Evolutionary conservation across 78 protist species (phyloP), one percentile per base, ranked within the genome.

Genomic region (Diacronema lutheri): DNA sequence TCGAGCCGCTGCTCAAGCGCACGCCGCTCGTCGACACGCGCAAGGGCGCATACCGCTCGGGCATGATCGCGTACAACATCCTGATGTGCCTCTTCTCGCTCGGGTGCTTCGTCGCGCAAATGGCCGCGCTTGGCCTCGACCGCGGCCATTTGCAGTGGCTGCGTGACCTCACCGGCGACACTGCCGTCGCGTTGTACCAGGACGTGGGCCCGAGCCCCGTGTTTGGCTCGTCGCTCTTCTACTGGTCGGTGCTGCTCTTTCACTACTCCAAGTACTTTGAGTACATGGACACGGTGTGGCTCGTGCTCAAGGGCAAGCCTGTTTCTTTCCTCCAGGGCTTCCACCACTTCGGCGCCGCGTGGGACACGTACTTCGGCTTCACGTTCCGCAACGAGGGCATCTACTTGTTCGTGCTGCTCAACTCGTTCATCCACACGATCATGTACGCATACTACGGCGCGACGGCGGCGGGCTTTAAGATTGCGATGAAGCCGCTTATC

Each of bases 271-370:
- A 83, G 80, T 83, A 35, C 87, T 35, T 83, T 20, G 87, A 83
- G 62, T 83, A 66, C 78, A 35, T 83, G 23, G 87, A 83, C 87
- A 83, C 76, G 50, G 78, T 33, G 40, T 71, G 76, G 64, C 60
- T 83, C 21, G 80, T 61, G 25, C 72, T 83, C 26, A 55, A 46
- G 65, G 87, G 87, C 25, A 83, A 83, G 87, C 55, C 33, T 1
- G 87, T 66, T 29, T 66, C 78, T 14, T 68, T 83, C 66, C 78
- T 83, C 19, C 87, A 83, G 58, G 10, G 26, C 19, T 57, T 83
- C 78, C 87, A 83, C 79, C 87, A 83, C 79, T 71, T 66, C 23
- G 87, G 87, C n/a, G 87, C 87, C 56, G 77, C 87, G 66, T 83
- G 87, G 87, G 87, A 83, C 79, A 41, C 66, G 46, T 83, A 50